Evolutionary conservation across 768 basidiomycete genomes (phyloP), one percentile per base, ranked within the genome.

Genomic region (Mycena haematopus): DNA sequence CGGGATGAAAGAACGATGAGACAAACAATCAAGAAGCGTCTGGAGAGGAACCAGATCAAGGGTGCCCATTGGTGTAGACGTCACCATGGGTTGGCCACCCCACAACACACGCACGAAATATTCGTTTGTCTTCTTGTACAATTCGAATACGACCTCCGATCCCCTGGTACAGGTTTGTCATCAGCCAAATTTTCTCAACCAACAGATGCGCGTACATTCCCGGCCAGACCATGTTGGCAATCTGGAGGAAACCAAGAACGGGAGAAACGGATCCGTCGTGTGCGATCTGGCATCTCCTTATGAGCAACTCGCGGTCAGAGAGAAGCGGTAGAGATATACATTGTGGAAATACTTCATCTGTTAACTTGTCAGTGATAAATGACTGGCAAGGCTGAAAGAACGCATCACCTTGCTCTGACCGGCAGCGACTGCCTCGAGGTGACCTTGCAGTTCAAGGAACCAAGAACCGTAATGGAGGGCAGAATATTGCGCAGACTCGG

Each of bases 181-280:
- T 53, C 11, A 29, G 40, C 19, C 42, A 14, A 27, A 19, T 19
- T 4, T 29, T 42, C n/a, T 15, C 22, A 6, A 17, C 17, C 9
- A 13, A 21, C 29, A 33, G 29, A 19, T n/a, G 24, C 24, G 38
- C 62, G 1, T 46, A 81, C 81, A 84, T 84, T 31, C 83, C 83
- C 15, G 83, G 83, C 83, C 83, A 84, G 14, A 80, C 81, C 82
- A 84, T 84, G 52, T 78, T 68, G 6, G 77, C 74, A 14, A 83
- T 74, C 65, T 84, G 82, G 29, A 84, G 71, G 58, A 83, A 79
- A 2, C 83, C 83, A 29, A 84, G 78, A 1, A 83, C 75, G 17
- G 80, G 71, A 1, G 82, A 75, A 19, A 84, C 77, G 1, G 83
- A 84, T 13, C 82, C 82, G 53, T 84, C 83, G 58, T 84, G 82